Evolutionary conservation across 140 eudicot species (phyloP).

Genomic region (Flaveria floridana): DNA sequence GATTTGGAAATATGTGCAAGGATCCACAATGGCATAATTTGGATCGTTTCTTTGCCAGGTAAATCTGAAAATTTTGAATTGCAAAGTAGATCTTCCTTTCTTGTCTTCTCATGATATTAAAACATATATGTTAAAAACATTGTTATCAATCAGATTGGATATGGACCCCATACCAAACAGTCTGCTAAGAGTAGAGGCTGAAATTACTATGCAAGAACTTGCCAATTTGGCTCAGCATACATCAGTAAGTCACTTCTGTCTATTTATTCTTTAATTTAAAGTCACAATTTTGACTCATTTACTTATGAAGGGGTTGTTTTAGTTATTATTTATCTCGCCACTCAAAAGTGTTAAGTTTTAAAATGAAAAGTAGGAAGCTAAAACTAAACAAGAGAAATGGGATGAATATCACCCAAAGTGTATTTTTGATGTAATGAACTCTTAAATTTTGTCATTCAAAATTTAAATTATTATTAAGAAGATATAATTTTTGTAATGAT

Average conservation of each 20-base stretch:
- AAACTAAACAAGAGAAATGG: not conserved
- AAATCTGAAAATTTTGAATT: constrained; percentile 15
- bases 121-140: constrained; percentile 13
- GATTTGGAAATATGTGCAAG: constrained; percentile 88
- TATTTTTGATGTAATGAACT: not conserved
- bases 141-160: constrained; percentile 55
- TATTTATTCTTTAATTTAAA: constrained; percentile 3
- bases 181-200: constrained; percentile 67
- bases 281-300: not conserved
- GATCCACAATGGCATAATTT: constrained; percentile 93
- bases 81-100: not conserved
- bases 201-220: constrained; percentile 69
- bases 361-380: not conserved
- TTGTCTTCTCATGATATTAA: not conserved
- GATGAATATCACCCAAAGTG: not conserved
- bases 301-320: not conserved
- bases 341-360: not conserved
- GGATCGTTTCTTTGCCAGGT: constrained; percentile 70
- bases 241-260: constrained; percentile 53
- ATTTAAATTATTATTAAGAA: not conserved
- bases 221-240: constrained; percentile 77
- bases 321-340: not conserved
- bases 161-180: constrained; percentile 47
- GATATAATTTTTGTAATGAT: not conserved
- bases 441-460: not conserved